phyloP scores from a whole-genome alignment of 2,329 filamentous ascomycete genomes.

The Alternaria triticimaculans region DNA sequence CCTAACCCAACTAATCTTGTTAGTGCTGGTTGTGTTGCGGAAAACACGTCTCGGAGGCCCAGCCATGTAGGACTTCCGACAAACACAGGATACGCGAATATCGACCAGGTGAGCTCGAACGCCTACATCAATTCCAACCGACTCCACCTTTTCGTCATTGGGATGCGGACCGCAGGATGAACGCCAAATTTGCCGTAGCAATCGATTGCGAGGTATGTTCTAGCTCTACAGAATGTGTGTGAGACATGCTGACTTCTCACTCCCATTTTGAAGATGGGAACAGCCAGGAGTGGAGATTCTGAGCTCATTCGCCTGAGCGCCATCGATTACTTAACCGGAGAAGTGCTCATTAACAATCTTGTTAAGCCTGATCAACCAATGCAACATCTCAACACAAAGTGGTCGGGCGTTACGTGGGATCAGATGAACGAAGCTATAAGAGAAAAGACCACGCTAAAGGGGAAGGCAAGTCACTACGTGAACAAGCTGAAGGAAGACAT shows the following conservation, averaged over 20 bases:
- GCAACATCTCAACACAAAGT: constrained; percentile 58
- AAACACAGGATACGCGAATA: constrained; percentile 9
- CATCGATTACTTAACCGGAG: constrained; percentile 58
- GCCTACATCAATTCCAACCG: constrained; percentile 13
- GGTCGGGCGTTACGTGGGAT: constrained; percentile 55
- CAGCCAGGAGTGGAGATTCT: constrained; percentile 51
- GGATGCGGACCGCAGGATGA: not conserved
- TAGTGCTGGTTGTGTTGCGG: constrained; percentile 21
- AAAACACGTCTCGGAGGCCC: constrained; percentile 4
- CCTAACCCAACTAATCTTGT: not conserved
- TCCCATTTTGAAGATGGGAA: constrained; percentile 55
- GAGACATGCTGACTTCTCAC: not conserved
- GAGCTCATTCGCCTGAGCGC: constrained; percentile 62
- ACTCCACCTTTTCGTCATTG: constrained; percentile 4
- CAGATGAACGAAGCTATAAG: constrained; percentile 50
- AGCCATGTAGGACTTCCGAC: constrained; percentile 12
- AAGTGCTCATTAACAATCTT: constrained; percentile 59
- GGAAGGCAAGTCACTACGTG: constrained; percentile 30
- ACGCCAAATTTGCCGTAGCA: constrained; percentile 43
- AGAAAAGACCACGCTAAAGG: constrained; percentile 48
- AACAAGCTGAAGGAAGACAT: not conserved
- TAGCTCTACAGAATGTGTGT: not conserved
- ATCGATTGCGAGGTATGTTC: constrained; percentile 58
- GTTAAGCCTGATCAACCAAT: constrained; percentile 58
- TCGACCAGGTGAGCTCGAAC: constrained; percentile 9